phyloP scores from a whole-genome alignment of 495 filamentous ascomycete genomes.

The Penicillium simplicissimum region DNA sequence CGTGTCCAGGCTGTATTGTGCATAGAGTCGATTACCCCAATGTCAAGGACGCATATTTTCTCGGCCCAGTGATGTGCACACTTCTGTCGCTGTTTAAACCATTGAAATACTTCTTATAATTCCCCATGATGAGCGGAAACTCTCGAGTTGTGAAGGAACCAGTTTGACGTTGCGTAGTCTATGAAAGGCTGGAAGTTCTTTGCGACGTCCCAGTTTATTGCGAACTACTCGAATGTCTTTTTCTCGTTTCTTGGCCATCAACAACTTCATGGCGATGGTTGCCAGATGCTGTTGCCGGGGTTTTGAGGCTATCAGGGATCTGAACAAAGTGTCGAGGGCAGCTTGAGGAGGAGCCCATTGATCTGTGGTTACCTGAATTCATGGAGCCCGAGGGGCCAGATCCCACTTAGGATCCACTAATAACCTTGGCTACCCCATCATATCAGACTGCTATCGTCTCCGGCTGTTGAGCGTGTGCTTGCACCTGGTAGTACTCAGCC shows the following conservation, averaged over 20 bases:
- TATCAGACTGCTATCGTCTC: too few species aligned
- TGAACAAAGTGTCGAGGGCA: neutral
- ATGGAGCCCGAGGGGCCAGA: neutral
- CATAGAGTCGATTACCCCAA: neutral
- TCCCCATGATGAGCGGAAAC: neutral
- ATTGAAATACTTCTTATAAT: neutral
- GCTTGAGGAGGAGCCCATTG: neutral
- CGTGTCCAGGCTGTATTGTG: neutral
- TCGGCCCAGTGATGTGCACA: neutral
- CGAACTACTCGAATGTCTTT: neutral
- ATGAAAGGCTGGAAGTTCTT: neutral
- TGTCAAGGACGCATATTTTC: neutral
- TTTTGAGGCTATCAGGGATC: neutral
- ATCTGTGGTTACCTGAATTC: neutral
- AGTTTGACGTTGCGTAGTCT: constrained; percentile 1
- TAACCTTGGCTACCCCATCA: neutral
- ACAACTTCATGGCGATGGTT: neutral
- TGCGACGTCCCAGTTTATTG: neutral
- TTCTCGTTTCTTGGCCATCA: neutral
- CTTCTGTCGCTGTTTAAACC: neutral
- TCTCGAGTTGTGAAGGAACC: neutral
- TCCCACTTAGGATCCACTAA: neutral
- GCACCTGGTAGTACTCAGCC: neutral
- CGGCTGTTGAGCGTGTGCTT: neutral
- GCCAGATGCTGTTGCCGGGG: neutral